A percentile compares a stretch with the other conserved stretches of the same genome.
phyloP scores from a whole-genome alignment of 177 flowering plant species.

The Vitis hybrid region DNA sequence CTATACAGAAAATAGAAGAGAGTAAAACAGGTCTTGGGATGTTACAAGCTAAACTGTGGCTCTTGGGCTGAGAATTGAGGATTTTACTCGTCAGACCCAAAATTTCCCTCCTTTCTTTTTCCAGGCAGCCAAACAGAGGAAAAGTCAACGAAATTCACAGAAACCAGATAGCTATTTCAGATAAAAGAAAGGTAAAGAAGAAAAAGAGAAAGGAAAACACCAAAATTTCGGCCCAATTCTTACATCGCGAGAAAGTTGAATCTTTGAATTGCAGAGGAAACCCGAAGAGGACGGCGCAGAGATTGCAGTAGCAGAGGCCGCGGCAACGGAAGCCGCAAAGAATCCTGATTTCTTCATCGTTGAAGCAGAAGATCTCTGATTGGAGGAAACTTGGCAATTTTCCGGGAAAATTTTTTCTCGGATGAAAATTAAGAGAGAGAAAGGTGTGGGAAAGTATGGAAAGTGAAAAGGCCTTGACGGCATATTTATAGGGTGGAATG shows the following conservation, averaged over 20 bases:
- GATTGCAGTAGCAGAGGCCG: constrained; percentile 43
- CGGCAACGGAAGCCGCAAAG: constrained; percentile 51
- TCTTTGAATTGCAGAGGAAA: constrained; percentile 14
- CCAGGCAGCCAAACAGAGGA: neutral
- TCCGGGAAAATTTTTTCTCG: neutral
- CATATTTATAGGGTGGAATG: constrained; percentile 9
- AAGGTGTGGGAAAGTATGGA: neutral
- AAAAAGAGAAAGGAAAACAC: neutral
- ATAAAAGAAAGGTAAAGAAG: too few relatives aligned
- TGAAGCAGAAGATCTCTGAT: neutral
- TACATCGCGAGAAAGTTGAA: constrained; percentile 29
- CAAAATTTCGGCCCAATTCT: neutral
- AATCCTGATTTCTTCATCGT: constrained; percentile 47
- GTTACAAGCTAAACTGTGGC: too few relatives aligned
- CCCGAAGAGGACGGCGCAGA: constrained; percentile 27
- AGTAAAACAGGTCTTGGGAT: too few relatives aligned
- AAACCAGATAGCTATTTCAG: neutral
- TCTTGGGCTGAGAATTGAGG: too few relatives aligned
- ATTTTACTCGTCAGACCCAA: too few relatives aligned
- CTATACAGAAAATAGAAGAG: too few relatives aligned
- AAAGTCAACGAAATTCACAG: neutral
- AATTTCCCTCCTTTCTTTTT: too few relatives aligned
- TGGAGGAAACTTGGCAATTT: neutral
- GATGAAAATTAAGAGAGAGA: constrained; percentile 4
- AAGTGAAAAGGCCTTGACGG: constrained; percentile 9